Evolutionary conservation across 2,329 filamentous ascomycete species (phyloP), one percentile per base, ranked within the genome.

Genomic region (Cadophora gregata): DNA sequence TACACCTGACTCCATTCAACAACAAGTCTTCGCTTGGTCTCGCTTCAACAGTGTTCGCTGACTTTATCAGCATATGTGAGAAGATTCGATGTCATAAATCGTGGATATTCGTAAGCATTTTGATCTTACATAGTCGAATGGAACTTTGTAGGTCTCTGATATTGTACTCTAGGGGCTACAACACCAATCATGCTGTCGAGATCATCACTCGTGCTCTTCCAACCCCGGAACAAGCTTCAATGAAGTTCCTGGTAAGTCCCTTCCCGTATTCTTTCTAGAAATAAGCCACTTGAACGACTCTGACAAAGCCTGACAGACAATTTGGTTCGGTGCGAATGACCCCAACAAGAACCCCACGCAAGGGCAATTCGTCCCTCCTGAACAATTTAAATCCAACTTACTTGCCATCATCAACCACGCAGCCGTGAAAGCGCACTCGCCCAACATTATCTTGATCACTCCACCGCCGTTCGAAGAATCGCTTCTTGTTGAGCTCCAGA

Each of bases 271-370:
- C 6, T 16, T 1, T 16, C 10, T 19, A 2, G n/a, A 42, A 16
- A 42, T 16, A 42, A 42, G 2, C 8, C 33, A 2, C 6, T 10
- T 2, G 38, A 42, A 42, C 1, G 14, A 42, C 1, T 1, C 38
- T 42, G 6, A 42, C 19, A 16, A 42, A 42, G 9, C 19, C 36
- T 25, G n/a, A 55, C 8, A 74, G 72, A 68, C 78, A 42, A 81
- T 97, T 66, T 90, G 96, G 73, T 89, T 97, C 67, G 95, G 95
- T 16, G 93, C 95, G 73, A 98, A 98, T 76, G 95, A 98, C 78
- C 90, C 93, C 3, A 89, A 89, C 62, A 78, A 95, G 1, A 67
- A 71, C 6, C 85, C 87, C 1, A 80, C 86, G 47, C 82, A 84
- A 2, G 82, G 82, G 1, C 95, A 97, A 79, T 88, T 93, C 76